Conservation (phyloP, 768 basidiomycete species). For the Agaricus blazei region DNA sequence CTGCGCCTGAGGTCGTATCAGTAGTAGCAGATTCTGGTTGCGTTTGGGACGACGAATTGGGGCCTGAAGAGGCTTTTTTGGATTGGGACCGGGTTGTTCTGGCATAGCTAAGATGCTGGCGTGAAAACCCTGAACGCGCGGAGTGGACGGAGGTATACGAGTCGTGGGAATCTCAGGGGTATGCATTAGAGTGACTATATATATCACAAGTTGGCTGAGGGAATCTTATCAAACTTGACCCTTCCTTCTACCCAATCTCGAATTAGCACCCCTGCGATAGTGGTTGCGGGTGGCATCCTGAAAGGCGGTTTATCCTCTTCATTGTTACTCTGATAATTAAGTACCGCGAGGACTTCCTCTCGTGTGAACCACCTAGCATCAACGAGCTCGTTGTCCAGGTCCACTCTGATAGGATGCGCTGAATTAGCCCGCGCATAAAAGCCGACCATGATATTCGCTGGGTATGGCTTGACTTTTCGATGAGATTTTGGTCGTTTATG, state of each 20-base stretch:
- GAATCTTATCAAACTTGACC: constrained; percentile 27
- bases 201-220: constrained; percentile 3
- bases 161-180: too few relatives aligned
- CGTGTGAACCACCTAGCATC: constrained; percentile 90
- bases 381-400: constrained; percentile 94
- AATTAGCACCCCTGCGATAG: constrained; percentile 82
- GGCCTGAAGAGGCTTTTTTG: too few relatives aligned
- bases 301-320: constrained; percentile 49
- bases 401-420: constrained; percentile 67
- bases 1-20: too few relatives aligned
- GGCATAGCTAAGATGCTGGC: too few relatives aligned
- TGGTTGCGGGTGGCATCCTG: constrained; percentile 68
- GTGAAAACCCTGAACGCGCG: too few relatives aligned
- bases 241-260: constrained; percentile 72
- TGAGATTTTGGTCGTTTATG: not conserved
- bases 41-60: too few relatives aligned
- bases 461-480: constrained; percentile 62
- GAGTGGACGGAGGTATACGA: too few relatives aligned
- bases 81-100: too few relatives aligned
- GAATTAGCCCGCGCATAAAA: constrained; percentile 79
- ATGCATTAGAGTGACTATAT: too few relatives aligned
- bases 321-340: constrained; percentile 55
- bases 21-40: too few relatives aligned
- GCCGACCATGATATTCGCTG: constrained; percentile 87
- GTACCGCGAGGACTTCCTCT: constrained; percentile 59